Base-by-base conservation (phyloP, 768 basidiomycete species). In the Kwoniella dendrophila region DNA sequence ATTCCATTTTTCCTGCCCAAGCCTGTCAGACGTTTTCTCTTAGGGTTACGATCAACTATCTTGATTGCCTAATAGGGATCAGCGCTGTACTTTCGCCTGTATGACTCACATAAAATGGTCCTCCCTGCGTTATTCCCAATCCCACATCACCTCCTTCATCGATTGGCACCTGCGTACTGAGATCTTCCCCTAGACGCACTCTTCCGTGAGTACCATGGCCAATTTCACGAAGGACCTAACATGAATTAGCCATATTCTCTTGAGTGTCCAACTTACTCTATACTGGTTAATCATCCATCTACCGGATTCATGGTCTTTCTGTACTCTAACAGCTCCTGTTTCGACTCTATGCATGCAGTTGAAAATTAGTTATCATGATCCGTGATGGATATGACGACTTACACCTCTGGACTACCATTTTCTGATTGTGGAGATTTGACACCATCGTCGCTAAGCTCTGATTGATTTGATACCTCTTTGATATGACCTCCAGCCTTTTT, bases 121-220 rank as follows among this genome's bases (percentile, higher is more conserved):
- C 30, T 52, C 69, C 75, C 11, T 56, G 40, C n/a, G 66, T n/a
- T 41, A 56, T 52, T 54, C 56, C 49, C 45, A 59, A 34, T 41
- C 48, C 41, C 43, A 62, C 53, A 34, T 63, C 58, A 29, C 54
- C 61, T 1, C 61, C 64, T 1, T 59, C 66, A 12, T 62, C 62
- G 11, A 47, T 36, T 5, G 57, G 36, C 4, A 66, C 12, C 24
- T 68, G 63, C 6, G 32, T 67, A 33, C 65, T 66, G 61, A 69
- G 82, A 78, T 85, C 84, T 74, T 73, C 83, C 33, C 90, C 90
- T 3, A 89, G 82, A 79, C 86, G 89, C 63, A 97, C 94, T 72
- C 88, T 86, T 49, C 94, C 94, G 73, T 96, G 93, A 74, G 91
- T 90, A 12, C 94, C 94, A 60, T 84, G 85, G 22, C 94, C 94